phyloP scores from a whole-genome alignment of 345 rosid genomes.

The Populus tremula region DNA sequence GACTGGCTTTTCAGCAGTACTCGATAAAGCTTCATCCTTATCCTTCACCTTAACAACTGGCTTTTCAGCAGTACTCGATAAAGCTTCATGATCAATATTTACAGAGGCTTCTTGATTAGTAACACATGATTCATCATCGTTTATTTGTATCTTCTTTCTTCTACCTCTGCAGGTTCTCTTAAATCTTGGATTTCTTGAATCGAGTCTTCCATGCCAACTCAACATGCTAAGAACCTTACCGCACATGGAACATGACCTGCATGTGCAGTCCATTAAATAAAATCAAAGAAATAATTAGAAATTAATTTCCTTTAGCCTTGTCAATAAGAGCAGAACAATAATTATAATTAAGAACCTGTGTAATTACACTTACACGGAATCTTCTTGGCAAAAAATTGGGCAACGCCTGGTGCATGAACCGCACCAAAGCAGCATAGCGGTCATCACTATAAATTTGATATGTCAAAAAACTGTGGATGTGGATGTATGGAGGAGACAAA shows the following conservation, averaged over 20 bases:
- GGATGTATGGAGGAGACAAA: background rate
- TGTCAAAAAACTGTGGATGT: too few relatives aligned
- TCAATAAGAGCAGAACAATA: background rate
- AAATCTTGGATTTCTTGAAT: background rate
- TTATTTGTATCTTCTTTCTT: background rate
- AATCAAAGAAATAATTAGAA: background rate
- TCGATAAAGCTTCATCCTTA: background rate
- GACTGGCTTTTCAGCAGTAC: background rate
- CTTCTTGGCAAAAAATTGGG: background rate
- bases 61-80: background rate
- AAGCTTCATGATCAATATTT: background rate
- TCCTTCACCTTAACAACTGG: background rate
- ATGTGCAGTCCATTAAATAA: background rate
- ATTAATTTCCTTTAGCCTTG: background rate
- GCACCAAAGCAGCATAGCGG: slow-evolving; percentile 4
- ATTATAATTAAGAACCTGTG: background rate
- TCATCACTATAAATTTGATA: background rate
- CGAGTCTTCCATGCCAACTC: background rate
- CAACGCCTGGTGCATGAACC: background rate
- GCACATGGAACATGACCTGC: background rate
- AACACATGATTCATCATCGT: background rate
- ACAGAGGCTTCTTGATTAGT: background rate
- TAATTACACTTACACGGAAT: background rate
- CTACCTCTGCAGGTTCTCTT: background rate
- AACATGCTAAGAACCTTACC: background rate